A percentile compares a stretch with the other conserved stretches of the same genome.
Conservation (phyloP, 306 rosid species). For the Herpetospermum pedunculosum region DNA sequence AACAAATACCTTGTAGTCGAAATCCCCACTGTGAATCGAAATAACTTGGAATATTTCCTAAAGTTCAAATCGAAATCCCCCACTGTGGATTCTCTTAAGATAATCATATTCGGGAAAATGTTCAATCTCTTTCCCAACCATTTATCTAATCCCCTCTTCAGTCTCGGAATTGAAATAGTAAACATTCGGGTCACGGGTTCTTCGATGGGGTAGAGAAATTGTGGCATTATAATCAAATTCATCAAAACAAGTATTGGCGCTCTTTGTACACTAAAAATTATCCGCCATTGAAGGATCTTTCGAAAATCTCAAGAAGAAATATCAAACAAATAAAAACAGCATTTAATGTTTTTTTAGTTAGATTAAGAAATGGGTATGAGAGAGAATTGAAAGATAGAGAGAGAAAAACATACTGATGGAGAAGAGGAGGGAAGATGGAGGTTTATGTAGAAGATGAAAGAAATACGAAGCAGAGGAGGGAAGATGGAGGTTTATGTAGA, state of each 20-base stretch:
- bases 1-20: constrained; percentile 63
- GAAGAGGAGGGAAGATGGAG: too few relatives aligned
- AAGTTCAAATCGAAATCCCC: constrained; percentile 55
- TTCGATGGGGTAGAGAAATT: constrained; percentile 18
- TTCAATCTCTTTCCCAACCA: constrained; percentile 51
- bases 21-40: constrained; percentile 89
- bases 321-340: constrained; percentile 5
- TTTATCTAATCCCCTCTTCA: constrained; percentile 28
- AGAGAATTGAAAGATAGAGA: neutral
- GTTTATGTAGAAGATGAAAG: too few relatives aligned
- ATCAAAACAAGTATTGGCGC: constrained; percentile 26
- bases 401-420: too few relatives aligned
- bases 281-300: constrained; percentile 38
- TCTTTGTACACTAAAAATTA: constrained; percentile 33
- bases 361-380: neutral
- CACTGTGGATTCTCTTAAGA: constrained; percentile 40
- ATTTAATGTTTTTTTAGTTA: constrained; percentile 5
- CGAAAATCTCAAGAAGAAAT: constrained; percentile 17
- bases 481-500: too few relatives aligned
- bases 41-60: constrained; percentile 51
- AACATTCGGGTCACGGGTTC: constrained; percentile 16
- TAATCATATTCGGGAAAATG: constrained; percentile 55
- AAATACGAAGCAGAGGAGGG: too few relatives aligned
- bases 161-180: constrained; percentile 22
- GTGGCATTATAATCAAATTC: constrained; percentile 27